Conservation (phyloP, 768 basidiomycete species). For the Gymnopilus junonius region DNA sequence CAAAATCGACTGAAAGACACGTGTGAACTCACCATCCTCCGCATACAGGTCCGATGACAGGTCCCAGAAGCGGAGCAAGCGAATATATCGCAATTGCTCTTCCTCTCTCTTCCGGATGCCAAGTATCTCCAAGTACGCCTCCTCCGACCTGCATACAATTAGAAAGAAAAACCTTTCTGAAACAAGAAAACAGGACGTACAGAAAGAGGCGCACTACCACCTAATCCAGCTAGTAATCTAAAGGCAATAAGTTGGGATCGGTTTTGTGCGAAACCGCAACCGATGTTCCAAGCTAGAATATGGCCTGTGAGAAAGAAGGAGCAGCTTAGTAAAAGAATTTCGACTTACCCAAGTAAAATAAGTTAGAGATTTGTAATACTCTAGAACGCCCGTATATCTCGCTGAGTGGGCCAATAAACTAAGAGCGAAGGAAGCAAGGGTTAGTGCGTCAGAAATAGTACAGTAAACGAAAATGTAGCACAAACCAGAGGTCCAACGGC, state of each 20-base stretch:
- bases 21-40: slow-evolving; percentile 53
- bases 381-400: slow-evolving; percentile 73
- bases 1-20: neutral
- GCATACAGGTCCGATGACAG: slow-evolving; percentile 64
- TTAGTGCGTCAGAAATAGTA: neutral
- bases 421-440: neutral
- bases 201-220: slow-evolving; percentile 71
- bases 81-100: slow-evolving; percentile 67
- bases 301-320: neutral
- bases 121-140: slow-evolving; percentile 68
- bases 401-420: slow-evolving; percentile 64
- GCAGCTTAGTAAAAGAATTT: neutral
- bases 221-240: slow-evolving; percentile 70
- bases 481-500: slow-evolving; percentile 56
- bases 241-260: slow-evolving; percentile 65
- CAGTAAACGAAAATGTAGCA: neutral
- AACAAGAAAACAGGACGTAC: slow-evolving; percentile 45
- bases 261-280: slow-evolving; percentile 65
- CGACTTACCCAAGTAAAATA: slow-evolving; percentile 62
- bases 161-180: neutral
- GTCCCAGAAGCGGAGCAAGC: slow-evolving; percentile 67
- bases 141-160: slow-evolving; percentile 51
- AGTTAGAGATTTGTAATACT: slow-evolving; percentile 65
- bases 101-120: slow-evolving; percentile 64
- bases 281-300: slow-evolving; percentile 59